Evolutionary conservation across 768 basidiomycete species (phyloP).

Genomic region (Amanita rubescens): DNA sequence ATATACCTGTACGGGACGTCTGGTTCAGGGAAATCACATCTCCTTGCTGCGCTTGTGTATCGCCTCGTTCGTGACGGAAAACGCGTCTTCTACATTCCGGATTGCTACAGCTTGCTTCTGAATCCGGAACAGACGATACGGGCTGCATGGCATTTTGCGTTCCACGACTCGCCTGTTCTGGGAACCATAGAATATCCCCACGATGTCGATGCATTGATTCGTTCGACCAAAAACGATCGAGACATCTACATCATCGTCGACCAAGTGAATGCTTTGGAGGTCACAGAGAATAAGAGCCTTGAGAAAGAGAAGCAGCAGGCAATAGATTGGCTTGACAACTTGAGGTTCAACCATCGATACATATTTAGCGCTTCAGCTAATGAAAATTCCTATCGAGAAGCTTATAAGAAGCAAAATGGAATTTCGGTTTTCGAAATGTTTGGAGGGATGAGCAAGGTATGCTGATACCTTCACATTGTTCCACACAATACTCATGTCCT

Average conservation of each 20-base stretch:
- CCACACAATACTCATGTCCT: constrained; percentile 8
- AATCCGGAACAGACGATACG: constrained; percentile 1
- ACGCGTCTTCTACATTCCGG: constrained; percentile 11
- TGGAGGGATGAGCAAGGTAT: constrained; percentile 12
- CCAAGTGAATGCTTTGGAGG: constrained; percentile 10
- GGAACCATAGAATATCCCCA: constrained; percentile 5
- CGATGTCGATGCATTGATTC: constrained; percentile 7
- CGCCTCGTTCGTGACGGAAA: constrained; percentile 11
- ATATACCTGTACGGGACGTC: constrained; percentile 11
- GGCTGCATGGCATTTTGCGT: constrained; percentile 9
- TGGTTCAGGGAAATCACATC: constrained; percentile 13
- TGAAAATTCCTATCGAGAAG: constrained; percentile 9
- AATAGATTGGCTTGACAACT: not conserved
- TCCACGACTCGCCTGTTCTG: constrained; percentile 6
- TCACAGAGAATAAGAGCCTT: not conserved
- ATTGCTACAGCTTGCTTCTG: constrained; percentile 9
- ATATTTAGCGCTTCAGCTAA: constrained; percentile 14
- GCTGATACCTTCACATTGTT: constrained; percentile 8
- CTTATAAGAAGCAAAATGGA: constrained; percentile 10
- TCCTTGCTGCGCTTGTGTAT: constrained; percentile 13
- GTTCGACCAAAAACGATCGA: constrained; percentile 1
- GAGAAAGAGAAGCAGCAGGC: not conserved
- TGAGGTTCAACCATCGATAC: constrained; percentile 6
- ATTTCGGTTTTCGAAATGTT: constrained; percentile 7
- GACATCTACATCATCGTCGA: constrained; percentile 12